These are phyloP conservation scores for Hypomyces rosellus DNA, from an alignment of 2,329 filamentous ascomycete species.

Conservation along the genomic window DNA sequence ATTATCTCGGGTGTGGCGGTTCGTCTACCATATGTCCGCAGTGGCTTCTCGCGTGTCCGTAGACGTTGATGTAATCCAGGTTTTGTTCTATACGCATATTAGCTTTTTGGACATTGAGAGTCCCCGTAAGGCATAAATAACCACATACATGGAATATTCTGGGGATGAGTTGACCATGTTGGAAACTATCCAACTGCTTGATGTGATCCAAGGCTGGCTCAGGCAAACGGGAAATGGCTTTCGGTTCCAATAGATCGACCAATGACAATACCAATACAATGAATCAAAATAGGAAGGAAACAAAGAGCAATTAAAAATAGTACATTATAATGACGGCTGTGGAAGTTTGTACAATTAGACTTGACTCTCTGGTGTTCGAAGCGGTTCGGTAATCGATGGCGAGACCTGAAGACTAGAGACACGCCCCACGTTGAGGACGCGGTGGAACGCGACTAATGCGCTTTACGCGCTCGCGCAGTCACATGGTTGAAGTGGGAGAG, in stretches of 20 bases:
- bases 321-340: no score
- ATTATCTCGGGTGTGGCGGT: conserved; percentile 18
- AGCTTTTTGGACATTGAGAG: neutral
- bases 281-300: no score
- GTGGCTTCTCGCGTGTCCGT: conserved; percentile 27
- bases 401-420: neutral
- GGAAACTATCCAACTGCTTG: neutral
- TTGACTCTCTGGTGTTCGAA: neutral
- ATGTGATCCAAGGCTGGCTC: no score
- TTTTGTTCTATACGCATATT: conserved; percentile 24
- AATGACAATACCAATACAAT: no score
- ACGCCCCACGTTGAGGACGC: conserved; percentile 17
- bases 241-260: no score
- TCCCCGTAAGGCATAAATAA: neutral
- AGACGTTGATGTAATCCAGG: conserved; percentile 17
- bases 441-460: conserved; percentile 14
- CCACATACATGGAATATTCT: conserved; percentile 24
- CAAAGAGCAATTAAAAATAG: no score
- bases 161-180: conserved; percentile 20
- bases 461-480: conserved; percentile 16
- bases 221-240: no score
- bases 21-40: conserved; percentile 37
- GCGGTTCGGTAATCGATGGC: neutral
- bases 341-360: neutral
- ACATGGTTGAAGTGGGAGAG: conserved; percentile 8